Base-by-base conservation (phyloP, 2,329 filamentous ascomycete genomes). In the Xylaria sp. region DNA sequence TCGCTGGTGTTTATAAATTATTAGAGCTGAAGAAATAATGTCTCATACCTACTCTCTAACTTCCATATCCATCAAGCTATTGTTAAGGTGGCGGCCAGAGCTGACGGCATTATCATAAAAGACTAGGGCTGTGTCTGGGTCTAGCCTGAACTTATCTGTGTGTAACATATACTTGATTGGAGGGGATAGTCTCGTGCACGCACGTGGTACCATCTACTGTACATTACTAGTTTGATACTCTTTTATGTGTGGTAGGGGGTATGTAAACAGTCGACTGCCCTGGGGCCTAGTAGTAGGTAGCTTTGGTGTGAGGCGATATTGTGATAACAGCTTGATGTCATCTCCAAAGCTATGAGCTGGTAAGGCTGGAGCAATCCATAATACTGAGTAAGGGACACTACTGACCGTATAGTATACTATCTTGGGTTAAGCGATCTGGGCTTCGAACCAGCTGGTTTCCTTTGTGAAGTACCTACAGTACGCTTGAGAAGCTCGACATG, bases 351-450 rank as follows among this genome's bases (percentile, higher is more conserved):
- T 17, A 50, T 25, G 17, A 35, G 14, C 14, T 65, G 60, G 21
- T 63, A 65, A 49, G 60, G 60, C 63, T 57, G 35, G 55, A 63
- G 56, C 52, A 53, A 12, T 33, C 42, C 40, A 12, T 60, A 63
- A 47, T 54, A 57, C 21, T 21, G 31, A 21, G n/a, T n/a, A n/a
- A n/a, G n/a, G n/a, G n/a, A n/a, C n/a, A n/a, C n/a, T n/a, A n/a
- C n/a, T n/a, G n/a, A 19, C 25, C 45, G 8, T 47, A 23, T 53
- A 37, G 47, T 40, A 12, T 59, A 38, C 47, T 25, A n/a, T 37
- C 35, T 35, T 50, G 33, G 45, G 21, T 15, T 37, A 57, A 15
- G 3, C 14, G 17, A 46, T 17, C 6, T 17, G 2, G n/a, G n/a
- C n/a, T n/a, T 23, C 17, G 28, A 15, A 31, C 25, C 9, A 15